phyloP scores from a whole-genome alignment of 768 basidiomycete genomes.

The Rhodotorula diobovata region DNA sequence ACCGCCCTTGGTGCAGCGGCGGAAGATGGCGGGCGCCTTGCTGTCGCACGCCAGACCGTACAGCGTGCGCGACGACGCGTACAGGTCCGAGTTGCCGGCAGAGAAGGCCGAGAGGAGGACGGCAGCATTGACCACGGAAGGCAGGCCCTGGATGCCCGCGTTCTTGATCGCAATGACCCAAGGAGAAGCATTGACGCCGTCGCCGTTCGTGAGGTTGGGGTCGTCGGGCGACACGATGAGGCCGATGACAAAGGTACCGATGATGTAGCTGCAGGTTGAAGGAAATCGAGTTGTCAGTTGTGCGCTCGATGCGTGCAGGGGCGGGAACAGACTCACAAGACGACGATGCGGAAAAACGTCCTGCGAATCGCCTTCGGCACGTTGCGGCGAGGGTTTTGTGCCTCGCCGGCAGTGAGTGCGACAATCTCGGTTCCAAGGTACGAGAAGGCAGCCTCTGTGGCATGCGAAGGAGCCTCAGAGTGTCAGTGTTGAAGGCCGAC shows the following conservation, averaged over 20 bases:
- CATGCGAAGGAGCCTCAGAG: not conserved
- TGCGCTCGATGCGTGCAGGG: not conserved
- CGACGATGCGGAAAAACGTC: slow-evolving; percentile 69
- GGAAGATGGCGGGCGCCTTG: slow-evolving; percentile 78
- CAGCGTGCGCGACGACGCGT: slow-evolving; percentile 66
- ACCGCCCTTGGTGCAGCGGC: slow-evolving; percentile 59
- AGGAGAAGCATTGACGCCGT: slow-evolving; percentile 46
- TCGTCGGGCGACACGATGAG: slow-evolving; percentile 73
- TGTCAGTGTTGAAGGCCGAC: not conserved
- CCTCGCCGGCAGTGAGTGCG: slow-evolving; percentile 51
- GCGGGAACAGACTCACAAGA: slow-evolving; percentile 59
- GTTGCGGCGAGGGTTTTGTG: slow-evolving; percentile 49
- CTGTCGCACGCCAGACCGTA: slow-evolving; percentile 76
- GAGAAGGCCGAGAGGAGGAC: slow-evolving; percentile 89
- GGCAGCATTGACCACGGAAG: slow-evolving; percentile 58
- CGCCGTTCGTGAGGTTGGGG: slow-evolving; percentile 54
- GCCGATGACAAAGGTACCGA: slow-evolving; percentile 55
- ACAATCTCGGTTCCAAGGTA: slow-evolving; percentile 57
- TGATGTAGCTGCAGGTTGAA: not conserved
- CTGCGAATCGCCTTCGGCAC: slow-evolving; percentile 65
- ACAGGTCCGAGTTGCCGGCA: slow-evolving; percentile 19
- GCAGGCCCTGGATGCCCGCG: slow-evolving; percentile 51
- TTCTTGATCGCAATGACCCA: slow-evolving; percentile 51
- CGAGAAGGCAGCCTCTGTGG: slow-evolving; percentile 51
- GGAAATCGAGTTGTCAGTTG: not conserved